Base-by-base conservation (phyloP, 208 protist species). In the Leishmania major region DNA sequence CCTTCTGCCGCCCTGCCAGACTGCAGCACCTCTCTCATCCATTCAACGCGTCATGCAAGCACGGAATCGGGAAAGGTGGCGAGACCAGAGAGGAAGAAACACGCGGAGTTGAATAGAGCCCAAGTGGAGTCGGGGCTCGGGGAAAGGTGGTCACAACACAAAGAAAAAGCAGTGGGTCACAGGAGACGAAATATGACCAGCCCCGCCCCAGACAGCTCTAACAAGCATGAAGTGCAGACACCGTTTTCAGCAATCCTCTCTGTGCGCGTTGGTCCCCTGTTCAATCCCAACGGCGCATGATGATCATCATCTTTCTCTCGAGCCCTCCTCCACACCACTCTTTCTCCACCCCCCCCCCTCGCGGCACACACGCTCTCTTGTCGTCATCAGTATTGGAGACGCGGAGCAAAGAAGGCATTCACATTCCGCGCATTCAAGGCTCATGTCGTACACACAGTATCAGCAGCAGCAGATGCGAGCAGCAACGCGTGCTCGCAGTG, bases 381-480 rank as follows among this genome's bases (percentile, higher is more conserved):
- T 72, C 70, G 28, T 35, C 45, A 53, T 74, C 45, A 13, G 51
- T 45, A 35, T 74, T 2, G 22, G 45, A 7, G 11, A 51, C 13
- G 66, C 51, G 8, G 8, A 2, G 45, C 8, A 51, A 53, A 74
- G 47, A 47, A 4, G 28, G 22, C 28, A 10, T 51, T 74, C 8
- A 10, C 49, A 17, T 25, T 51, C 43, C n/a, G 28, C 43, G 70
- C 28, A 35, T 19, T 55, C 2, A 53, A 53, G 28, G 47, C 17
- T 51, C 45, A 28, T 55, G 25, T 74, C 70, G 0, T 55, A 15
- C 40, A 37, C 70, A 1, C 70, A 74, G 40, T 37, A 53, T 45
- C 45, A 74, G 70, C 43, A 51, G 40, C 70, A 74, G 70, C 70
- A 74, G 40, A 45, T 62, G 73, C 31, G 19, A 62, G n/a, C 31